Base-by-base conservation (phyloP, 495 filamentous ascomycete species). In the Pyronema domesticum region DNA sequence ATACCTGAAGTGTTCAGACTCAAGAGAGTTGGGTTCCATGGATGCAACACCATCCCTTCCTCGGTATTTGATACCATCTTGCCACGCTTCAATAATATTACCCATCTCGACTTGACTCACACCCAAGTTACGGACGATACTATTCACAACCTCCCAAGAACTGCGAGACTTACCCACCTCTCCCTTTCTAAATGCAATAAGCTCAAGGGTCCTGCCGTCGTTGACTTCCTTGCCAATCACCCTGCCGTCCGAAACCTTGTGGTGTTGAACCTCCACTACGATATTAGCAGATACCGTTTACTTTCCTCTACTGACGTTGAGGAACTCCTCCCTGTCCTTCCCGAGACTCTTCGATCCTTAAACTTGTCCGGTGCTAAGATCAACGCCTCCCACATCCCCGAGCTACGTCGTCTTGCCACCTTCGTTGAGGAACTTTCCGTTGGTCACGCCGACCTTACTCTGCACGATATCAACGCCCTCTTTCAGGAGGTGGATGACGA, bases 391-490 rank as follows among this genome's bases (percentile, higher is more conserved):
- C 85, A 89, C 60, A 72, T 83, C 9, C 70, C 78, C 3, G 68
- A 80, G 14, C 67, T 94, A 33, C 68, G 71, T n/a, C 57, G 80
- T 6, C 68, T 89, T 56, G 83, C 83, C 19, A 86, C 86, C 65
- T 82, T 88, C 57, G 65, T 93, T 36, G 83, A 91, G 65, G 86
- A 91, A 63, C 69, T 94, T 33, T 78, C 83, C 7, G 65, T 91
- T 14, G 83, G 83, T 46, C 73, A 68, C 10, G 78, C 83, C 0
- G 75, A 83, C 37, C 70, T 94, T 9, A 73, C 77, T 1, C 68
- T 82, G 6, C 61, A 68, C 19, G 80, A 89, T 48, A 67, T 94
- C 54, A 80, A 83, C 54, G 67, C 65, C 9, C 65, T 82, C 0
- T 74, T 80, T 48, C 59, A 71, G 5, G 72, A 71, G 0, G 72